Conservation (phyloP, 2,329 filamentous ascomycete species). For the Arthrobotrys entomopaga region DNA sequence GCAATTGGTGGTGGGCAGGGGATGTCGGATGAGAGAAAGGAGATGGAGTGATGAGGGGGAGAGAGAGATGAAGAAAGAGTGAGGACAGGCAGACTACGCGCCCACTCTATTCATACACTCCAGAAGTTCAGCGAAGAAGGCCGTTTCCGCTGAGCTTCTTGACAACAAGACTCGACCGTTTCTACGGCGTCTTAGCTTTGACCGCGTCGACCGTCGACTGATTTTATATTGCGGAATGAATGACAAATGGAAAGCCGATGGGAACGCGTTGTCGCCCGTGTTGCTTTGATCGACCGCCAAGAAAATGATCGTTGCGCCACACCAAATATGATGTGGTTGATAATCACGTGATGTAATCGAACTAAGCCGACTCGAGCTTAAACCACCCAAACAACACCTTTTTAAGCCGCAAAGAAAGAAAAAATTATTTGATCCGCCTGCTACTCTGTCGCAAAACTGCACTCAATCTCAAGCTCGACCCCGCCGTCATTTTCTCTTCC, state of each 20-base stretch:
- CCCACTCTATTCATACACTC: too few relatives aligned
- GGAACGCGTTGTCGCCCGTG: neutral
- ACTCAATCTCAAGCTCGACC: neutral
- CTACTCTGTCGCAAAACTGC: slow-evolving; percentile 31
- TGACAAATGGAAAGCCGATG: slow-evolving; percentile 2
- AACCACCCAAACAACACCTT: slow-evolving; percentile 35
- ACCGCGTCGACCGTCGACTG: too few relatives aligned
- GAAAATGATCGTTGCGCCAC: neutral
- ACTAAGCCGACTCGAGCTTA: too few relatives aligned
- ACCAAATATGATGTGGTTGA: too few relatives aligned
- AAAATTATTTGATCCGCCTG: slow-evolving; percentile 32
- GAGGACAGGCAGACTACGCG: too few relatives aligned
- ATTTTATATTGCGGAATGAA: too few relatives aligned
- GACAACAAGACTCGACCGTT: too few relatives aligned
- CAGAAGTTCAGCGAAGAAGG: too few relatives aligned
- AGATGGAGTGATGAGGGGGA: neutral
- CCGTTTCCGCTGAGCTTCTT: too few relatives aligned
- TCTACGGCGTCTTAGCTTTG: too few relatives aligned
- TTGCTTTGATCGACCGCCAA: slow-evolving; percentile 2
- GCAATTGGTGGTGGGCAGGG: neutral
- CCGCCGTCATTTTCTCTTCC: slow-evolving; percentile 4
- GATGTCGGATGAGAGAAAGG: slow-evolving; percentile 2
- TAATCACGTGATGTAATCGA: too few relatives aligned
- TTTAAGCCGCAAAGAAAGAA: slow-evolving; percentile 31
- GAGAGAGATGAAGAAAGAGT: neutral